These are phyloP conservation scores for Arabis alpina DNA, from an alignment of 345 rosid genomes.

Conservation along the genomic window DNA sequence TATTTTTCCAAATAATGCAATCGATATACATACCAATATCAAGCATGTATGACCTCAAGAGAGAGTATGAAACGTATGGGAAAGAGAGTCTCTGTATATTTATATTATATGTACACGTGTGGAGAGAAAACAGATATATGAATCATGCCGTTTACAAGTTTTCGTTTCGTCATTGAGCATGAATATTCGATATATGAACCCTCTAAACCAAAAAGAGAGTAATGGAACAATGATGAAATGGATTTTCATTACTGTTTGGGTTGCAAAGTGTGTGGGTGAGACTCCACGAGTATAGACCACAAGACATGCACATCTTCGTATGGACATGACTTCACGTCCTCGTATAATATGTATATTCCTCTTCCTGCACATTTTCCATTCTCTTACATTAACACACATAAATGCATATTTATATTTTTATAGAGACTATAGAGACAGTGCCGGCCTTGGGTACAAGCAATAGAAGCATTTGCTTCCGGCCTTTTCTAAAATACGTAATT, in stretches of 20 bases:
- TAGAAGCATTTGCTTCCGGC: too few relatives aligned
- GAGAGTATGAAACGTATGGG: conserved; percentile 1
- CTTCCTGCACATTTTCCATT: conserved; percentile 56
- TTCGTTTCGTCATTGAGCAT: conserved; percentile 26
- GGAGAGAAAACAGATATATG: conserved; percentile 16
- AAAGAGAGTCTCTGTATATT: conserved; percentile 34
- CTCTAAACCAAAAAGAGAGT: conserved; percentile 33
- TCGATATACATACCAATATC: conserved; percentile 8
- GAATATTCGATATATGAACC: conserved; percentile 27
- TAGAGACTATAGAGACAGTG: too few relatives aligned
- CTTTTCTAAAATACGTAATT: too few relatives aligned
- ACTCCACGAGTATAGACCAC: conserved; percentile 88
- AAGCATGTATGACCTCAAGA: neutral
- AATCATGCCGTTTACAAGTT: conserved; percentile 17
- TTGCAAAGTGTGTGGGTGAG: conserved; percentile 58
- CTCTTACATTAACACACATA: conserved; percentile 14
- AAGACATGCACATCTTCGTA: conserved; percentile 92
- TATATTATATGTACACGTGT: conserved; percentile 37
- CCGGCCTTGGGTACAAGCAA: too few relatives aligned
- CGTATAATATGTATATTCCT: conserved; percentile 85
- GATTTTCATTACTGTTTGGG: conserved; percentile 47
- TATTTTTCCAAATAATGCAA: conserved; percentile 25
- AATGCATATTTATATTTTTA: neutral
- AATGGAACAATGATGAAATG: conserved; percentile 24
- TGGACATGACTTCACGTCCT: conserved; percentile 87